Base-by-base conservation (phyloP, 2,329 filamentous ascomycete genomes). In the Colletotrichum sp. region DNA sequence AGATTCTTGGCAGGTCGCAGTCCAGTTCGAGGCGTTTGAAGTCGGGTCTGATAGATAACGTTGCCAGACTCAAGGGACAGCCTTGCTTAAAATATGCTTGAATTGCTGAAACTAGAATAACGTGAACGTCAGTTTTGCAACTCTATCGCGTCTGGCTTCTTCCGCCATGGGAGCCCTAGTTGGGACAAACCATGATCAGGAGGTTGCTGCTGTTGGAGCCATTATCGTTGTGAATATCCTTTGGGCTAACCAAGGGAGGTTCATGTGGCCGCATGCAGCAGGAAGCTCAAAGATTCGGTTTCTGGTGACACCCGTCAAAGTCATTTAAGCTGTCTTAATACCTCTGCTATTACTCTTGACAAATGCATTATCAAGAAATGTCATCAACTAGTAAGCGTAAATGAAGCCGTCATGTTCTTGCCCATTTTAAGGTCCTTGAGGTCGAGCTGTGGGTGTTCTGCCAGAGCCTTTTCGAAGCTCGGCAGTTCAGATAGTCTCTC, bases 1-100 rank as follows among this genome's bases (percentile, higher is more conserved):
- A 43, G 32, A 4, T 32, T 61, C 72, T 71, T 75, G 72, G 72
- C 72, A 71, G 48, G 68, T 71, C 61, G 61, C 72, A 71, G n/a
- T 34, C 5, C 2, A 48, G 61, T 75, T 65, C 64, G 68, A n/a
- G 3, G 13, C 16, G 28, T 38, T 66, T 32, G 48, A n/a, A 55
- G 52, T 13, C 16, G 65, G 12, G 28, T 38, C 43, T 30, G 56
- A 30, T 38, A 32, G 55, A 66, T 28, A 43, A 58, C 30, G 55
- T 43, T 55, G 30, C 5, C 24, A 36, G 18, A 3, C 34, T 34
- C 68, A 71, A 34, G 72, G 72, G 5, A 16, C 5, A 66, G 61
- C 72, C 72, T 55, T 48, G 61, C 8, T 43, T 8, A 5, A 52
- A n/a, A 61, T 75, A 72, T 75, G 72, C 72, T 75, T 75, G 72